Conservation (phyloP, 768 basidiomycete genomes). For the Suillus luteus region DNA sequence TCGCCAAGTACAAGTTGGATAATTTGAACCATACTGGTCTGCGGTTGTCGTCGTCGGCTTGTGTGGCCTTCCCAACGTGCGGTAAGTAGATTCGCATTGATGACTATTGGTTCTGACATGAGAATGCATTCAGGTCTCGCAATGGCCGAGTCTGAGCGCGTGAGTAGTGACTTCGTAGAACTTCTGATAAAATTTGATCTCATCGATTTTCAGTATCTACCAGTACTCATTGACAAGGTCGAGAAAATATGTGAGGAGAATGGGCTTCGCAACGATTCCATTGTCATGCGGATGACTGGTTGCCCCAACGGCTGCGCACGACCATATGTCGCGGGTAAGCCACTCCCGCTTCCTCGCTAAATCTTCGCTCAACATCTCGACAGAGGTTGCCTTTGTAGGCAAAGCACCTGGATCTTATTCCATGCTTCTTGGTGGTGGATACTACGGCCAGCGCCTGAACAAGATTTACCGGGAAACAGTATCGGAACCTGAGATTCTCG, state of each 20-base stretch:
- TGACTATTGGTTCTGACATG: constrained; percentile 11
- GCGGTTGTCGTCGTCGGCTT: constrained; percentile 89
- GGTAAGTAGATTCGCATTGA: constrained; percentile 38
- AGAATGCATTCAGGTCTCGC: constrained; percentile 50
- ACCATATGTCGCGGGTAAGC: constrained; percentile 84
- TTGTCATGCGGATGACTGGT: constrained; percentile 99
- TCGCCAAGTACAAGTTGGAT: constrained; percentile 88
- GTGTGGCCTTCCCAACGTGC: constrained; percentile 97
- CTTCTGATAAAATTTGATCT: constrained; percentile 4
- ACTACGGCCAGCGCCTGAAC: constrained; percentile 91
- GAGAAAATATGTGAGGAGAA: constrained; percentile 94
- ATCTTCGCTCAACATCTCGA: constrained; percentile 2
- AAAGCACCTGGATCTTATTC: constrained; percentile 91
- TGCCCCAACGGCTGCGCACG: constrained; percentile 94
- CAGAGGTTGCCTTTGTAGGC: constrained; percentile 95
- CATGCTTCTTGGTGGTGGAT: constrained; percentile 96
- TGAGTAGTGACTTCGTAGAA: constrained; percentile 32
- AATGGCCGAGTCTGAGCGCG: constrained; percentile 78
- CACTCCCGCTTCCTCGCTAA: constrained; percentile 1
- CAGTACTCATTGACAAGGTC: constrained; percentile 89
- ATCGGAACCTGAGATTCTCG: constrained; percentile 88
- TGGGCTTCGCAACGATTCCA: constrained; percentile 90
- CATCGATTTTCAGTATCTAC: constrained; percentile 70
- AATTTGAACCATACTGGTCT: constrained; percentile 78
- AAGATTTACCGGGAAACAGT: constrained; percentile 94